These are phyloP conservation scores for Gracilariopsis chorda DNA, from an alignment of 23 red algal species.

Conservation along the genomic window DNA sequence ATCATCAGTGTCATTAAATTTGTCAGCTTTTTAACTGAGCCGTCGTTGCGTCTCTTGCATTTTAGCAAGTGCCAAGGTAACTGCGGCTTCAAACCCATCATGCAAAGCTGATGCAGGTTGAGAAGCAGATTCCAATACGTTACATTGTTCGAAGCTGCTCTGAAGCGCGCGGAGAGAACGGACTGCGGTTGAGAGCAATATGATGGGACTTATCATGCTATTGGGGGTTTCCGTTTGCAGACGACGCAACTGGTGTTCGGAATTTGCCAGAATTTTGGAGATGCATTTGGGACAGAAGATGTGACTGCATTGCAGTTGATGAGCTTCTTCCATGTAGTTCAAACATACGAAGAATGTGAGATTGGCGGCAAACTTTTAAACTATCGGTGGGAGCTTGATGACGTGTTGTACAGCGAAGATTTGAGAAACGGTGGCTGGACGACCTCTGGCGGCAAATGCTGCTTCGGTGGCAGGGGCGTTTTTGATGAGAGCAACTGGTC, in stretches of 20 bases:
- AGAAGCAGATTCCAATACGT: background rate
- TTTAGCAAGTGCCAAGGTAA: background rate
- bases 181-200: background rate
- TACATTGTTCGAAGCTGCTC: background rate
- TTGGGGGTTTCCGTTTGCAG: conserved; percentile 36
- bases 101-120: background rate
- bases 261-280: conserved; percentile 5
- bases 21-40: background rate
- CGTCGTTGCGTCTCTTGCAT: background rate
- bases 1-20: background rate
- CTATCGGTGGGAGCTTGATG: background rate
- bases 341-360: conserved; percentile 49
- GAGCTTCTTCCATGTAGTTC: conserved; percentile 9
- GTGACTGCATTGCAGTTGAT: conserved; percentile 53
- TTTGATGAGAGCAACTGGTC: too few species aligned
- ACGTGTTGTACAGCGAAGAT: background rate
- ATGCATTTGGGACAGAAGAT: conserved; percentile 34
- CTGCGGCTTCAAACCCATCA: conserved; percentile 23
- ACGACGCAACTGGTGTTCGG: background rate
- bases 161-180: background rate
- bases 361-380: background rate
- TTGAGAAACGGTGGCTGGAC: background rate
- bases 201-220: conserved; percentile 25
- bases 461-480: background rate
- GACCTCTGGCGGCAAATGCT: too few species aligned